These are phyloP conservation scores for Solanum corneliomulleri DNA, from an alignment of 257 asterid genomes.

Conservation along the genomic window DNA sequence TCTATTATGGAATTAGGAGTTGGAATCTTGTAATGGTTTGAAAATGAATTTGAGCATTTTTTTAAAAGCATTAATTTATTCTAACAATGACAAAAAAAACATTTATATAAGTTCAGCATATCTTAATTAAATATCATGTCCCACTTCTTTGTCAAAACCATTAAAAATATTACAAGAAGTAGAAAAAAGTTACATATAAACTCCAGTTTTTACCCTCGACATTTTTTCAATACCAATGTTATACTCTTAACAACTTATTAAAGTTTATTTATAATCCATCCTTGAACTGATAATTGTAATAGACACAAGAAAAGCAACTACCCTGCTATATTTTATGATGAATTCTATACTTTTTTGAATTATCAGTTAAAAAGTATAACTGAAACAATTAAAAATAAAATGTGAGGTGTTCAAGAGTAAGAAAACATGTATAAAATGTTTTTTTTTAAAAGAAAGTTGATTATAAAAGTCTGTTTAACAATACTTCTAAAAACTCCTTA, in stretches of 20 bases:
- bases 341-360: background rate
- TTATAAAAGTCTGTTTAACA: too few species aligned
- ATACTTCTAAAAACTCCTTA: too few species aligned
- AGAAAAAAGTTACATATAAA: background rate
- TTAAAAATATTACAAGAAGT: background rate
- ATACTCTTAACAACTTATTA: background rate
- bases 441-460: too few species aligned
- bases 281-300: background rate
- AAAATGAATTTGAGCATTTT: background rate
- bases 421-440: background rate
- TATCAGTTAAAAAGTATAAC: background rate
- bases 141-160: background rate
- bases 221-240: background rate
- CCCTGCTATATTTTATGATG: background rate
- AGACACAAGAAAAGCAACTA: background rate
- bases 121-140: background rate
- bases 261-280: background rate
- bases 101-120: background rate
- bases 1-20: background rate
- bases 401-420: background rate
- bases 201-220: background rate
- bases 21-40: background rate
- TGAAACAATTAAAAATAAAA: background rate
- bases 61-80: background rate
- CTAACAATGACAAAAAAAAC: background rate